Evolutionary conservation across 495 filamentous ascomycete species (phyloP).

Genomic region (Penicillium salamii): DNA sequence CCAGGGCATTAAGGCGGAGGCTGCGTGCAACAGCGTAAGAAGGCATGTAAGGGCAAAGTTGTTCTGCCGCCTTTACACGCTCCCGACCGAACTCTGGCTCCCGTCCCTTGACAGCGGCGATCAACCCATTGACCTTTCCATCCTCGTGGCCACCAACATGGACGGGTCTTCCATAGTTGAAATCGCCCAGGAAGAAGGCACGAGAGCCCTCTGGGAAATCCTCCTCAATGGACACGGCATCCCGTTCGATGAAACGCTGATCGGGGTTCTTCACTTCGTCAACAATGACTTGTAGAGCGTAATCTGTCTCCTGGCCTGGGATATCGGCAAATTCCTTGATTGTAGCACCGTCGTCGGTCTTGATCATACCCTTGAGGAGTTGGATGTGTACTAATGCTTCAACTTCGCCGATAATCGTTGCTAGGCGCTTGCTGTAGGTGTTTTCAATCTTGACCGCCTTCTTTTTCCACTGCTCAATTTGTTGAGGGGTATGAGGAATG

Average conservation of each 20-base stretch:
- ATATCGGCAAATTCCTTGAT: slow-evolving; percentile 91
- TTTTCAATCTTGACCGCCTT: slow-evolving; percentile 82
- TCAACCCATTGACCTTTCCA: slow-evolving; percentile 72
- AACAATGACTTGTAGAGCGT: slow-evolving; percentile 85
- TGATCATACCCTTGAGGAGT: slow-evolving; percentile 84
- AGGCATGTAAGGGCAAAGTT: slow-evolving; percentile 70
- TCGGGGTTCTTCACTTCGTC: slow-evolving; percentile 90
- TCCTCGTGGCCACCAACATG: slow-evolving; percentile 73
- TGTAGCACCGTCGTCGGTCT: slow-evolving; percentile 86
- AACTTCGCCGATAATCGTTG: slow-evolving; percentile 80
- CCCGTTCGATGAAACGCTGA: slow-evolving; percentile 85
- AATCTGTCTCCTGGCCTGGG: slow-evolving; percentile 87
- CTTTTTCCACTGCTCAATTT: slow-evolving; percentile 78
- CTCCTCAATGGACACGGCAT: slow-evolving; percentile 80
- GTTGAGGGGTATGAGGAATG: slow-evolving; percentile 69
- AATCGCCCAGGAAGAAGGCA: slow-evolving; percentile 96
- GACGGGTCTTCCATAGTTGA: slow-evolving; percentile 85
- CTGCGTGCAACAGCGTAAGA: slow-evolving; percentile 82
- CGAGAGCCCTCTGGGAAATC: slow-evolving; percentile 81
- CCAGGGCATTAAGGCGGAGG: slow-evolving; percentile 77
- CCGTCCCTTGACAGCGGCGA: slow-evolving; percentile 62
- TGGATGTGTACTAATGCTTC: slow-evolving; percentile 89
- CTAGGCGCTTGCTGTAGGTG: slow-evolving; percentile 84
- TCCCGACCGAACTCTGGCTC: slow-evolving; percentile 79
- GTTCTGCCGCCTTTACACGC: slow-evolving; percentile 66